These are phyloP conservation scores for Fusarium brachygibbosum DNA, from an alignment of 2,329 filamentous ascomycete species.

Conservation along the genomic window DNA sequence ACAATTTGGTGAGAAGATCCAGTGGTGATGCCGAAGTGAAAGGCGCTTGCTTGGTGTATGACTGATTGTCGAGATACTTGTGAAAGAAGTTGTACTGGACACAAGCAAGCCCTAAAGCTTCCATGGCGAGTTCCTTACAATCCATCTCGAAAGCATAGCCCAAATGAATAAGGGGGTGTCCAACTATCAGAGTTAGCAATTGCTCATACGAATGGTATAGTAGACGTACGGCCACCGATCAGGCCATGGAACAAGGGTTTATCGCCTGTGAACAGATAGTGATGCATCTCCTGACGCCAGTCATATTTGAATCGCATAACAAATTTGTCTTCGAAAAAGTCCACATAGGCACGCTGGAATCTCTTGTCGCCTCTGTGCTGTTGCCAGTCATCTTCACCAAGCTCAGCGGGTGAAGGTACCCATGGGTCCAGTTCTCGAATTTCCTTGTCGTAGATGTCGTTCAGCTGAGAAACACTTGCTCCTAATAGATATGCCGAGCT, in stretches of 20 bases:
- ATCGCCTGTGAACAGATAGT: conserved; percentile 81
- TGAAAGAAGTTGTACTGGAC: conserved; percentile 71
- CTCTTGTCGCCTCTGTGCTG: conserved; percentile 82
- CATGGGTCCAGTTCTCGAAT: conserved; percentile 80
- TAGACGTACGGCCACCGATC: conserved; percentile 77
- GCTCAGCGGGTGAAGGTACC: conserved; percentile 86
- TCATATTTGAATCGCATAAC: conserved; percentile 81
- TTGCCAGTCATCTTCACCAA: conserved; percentile 86
- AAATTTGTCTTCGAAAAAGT: conserved; percentile 95
- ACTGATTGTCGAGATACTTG: conserved; percentile 78
- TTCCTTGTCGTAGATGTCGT: conserved; percentile 84
- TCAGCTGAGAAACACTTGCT: conserved; percentile 78
- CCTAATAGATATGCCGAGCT: conserved; percentile 89
- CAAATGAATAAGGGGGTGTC: conserved; percentile 92
- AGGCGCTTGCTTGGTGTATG: conserved; percentile 75
- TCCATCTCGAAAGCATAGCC: conserved; percentile 94
- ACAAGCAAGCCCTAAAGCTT: conserved; percentile 80
- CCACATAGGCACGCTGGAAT: conserved; percentile 91
- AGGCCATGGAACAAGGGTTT: conserved; percentile 85
- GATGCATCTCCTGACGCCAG: conserved; percentile 81
- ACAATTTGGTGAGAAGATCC: conserved; percentile 78
- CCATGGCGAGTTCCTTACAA: conserved; percentile 87
- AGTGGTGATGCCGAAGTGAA: conserved; percentile 73
- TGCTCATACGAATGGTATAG: not conserved
- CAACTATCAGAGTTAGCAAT: conserved; percentile 68